Conservation (phyloP, 768 basidiomycete species). For the Lentinula aciculospora region DNA sequence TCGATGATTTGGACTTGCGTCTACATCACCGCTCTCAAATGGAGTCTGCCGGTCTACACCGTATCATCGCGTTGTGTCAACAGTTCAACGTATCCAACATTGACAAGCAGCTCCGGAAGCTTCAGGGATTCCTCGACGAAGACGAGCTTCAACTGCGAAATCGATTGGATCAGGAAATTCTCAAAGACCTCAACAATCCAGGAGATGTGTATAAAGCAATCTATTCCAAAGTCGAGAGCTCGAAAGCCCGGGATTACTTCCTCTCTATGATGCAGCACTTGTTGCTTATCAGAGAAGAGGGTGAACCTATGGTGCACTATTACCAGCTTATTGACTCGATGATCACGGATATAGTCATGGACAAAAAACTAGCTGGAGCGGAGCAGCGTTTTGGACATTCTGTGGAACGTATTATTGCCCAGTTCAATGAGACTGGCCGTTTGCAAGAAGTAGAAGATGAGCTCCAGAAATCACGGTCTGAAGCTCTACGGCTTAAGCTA, state of each 20-base stretch:
- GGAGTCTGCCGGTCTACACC: constrained; percentile 78
- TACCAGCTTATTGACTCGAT: constrained; percentile 89
- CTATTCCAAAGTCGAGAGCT: constrained; percentile 67
- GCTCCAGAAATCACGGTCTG: constrained; percentile 58
- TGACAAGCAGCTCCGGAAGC: constrained; percentile 57
- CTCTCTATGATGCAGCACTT: constrained; percentile 93
- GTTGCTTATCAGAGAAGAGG: constrained; percentile 85
- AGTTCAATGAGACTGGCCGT: constrained; percentile 87
- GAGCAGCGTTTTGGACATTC: constrained; percentile 85
- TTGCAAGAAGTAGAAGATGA: constrained; percentile 78
- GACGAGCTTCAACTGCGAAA: constrained; percentile 72
- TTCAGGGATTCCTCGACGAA: constrained; percentile 59
- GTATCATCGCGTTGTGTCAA: constrained; percentile 65
- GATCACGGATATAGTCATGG: constrained; percentile 87
- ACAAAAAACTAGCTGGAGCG: constrained; percentile 81
- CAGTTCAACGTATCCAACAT: constrained; percentile 59
- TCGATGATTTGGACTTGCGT: constrained; percentile 79
- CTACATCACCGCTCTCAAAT: constrained; percentile 85
- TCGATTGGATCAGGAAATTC: constrained; percentile 68
- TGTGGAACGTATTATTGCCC: constrained; percentile 82
- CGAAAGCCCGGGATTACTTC: constrained; percentile 79
- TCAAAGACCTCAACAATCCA: constrained; percentile 73
- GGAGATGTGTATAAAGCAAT: constrained; percentile 87
- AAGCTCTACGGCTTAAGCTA: constrained; percentile 59
- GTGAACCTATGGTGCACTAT: constrained; percentile 76